Evolutionary conservation across 1,284 basidiomycete species (phyloP).

Genomic region (Ceratobasidium sp.): DNA sequence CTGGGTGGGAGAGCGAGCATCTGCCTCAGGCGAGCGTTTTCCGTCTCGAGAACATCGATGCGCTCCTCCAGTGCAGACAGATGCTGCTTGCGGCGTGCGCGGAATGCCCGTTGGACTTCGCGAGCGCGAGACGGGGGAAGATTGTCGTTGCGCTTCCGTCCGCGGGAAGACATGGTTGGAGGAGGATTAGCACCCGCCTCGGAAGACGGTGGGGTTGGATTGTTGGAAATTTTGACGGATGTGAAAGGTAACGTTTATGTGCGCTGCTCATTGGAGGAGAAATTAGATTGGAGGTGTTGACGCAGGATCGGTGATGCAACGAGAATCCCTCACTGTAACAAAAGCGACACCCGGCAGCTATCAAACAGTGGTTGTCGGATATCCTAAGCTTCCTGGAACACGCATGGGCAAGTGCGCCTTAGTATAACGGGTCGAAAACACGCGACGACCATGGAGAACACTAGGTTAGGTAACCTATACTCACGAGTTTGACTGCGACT

Average conservation of each 20-base stretch:
- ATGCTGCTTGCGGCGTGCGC: constrained; percentile 88
- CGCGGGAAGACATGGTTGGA: constrained; percentile 59
- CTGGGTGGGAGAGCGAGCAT: constrained; percentile 80
- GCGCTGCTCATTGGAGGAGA: constrained; percentile 27
- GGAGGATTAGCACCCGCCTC: constrained; percentile 41
- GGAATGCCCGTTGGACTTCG: constrained; percentile 92
- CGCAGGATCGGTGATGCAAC: too few species aligned
- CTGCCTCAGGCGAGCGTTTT: constrained; percentile 80
- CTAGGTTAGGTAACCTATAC: constrained; percentile 32
- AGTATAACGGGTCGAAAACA: constrained; percentile 29
- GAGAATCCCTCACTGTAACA: constrained; percentile 8
- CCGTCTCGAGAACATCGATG: constrained; percentile 84
- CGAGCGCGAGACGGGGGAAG: constrained; percentile 90
- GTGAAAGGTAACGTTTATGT: constrained; percentile 19
- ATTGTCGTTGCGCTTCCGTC: constrained; percentile 90
- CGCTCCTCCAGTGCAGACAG: constrained; percentile 85
- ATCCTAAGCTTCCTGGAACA: constrained; percentile 8
- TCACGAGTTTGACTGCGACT: constrained; percentile 18
- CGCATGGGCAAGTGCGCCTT: constrained; percentile 14
- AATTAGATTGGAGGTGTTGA: constrained; percentile 24
- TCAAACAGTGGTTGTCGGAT: constrained; percentile 4
- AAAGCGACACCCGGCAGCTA: constrained; percentile 11
- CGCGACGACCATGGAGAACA: not conserved
- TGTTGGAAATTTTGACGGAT: constrained; percentile 41
- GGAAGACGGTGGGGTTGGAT: constrained; percentile 39